These are phyloP conservation scores for Brassica napus DNA, from an alignment of 345 rosid genomes.

Conservation along the genomic window DNA sequence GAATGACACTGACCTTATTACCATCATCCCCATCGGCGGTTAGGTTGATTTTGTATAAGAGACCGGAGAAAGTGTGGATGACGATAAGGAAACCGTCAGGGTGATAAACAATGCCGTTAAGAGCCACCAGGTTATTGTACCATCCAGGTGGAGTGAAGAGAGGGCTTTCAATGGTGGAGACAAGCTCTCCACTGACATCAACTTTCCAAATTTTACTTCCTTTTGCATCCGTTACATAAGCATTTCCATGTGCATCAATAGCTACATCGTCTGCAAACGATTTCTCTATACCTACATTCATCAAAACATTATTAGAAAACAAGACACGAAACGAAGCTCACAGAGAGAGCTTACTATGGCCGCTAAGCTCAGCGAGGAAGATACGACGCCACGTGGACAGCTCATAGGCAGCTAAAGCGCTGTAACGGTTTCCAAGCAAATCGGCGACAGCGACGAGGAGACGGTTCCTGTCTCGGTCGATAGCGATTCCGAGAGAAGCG, in stretches of 20 bases:
- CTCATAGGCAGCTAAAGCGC: conserved; percentile 78
- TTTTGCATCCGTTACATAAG: conserved; percentile 72
- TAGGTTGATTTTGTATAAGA: conserved; percentile 57
- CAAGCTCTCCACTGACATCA: conserved; percentile 54
- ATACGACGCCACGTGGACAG: conserved; percentile 77
- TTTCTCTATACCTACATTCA: conserved; percentile 50
- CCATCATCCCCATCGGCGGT: conserved; percentile 32
- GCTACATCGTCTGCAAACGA: conserved; percentile 83
- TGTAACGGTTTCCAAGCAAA: conserved; percentile 54
- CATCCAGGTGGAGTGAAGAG: conserved; percentile 70
- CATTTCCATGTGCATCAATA: conserved; percentile 66
- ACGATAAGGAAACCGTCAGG: conserved; percentile 77
- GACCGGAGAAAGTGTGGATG: conserved; percentile 70
- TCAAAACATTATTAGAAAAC: background rate
- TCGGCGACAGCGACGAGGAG: conserved; percentile 69
- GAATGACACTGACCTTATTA: conserved; percentile 47
- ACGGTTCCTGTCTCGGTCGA: conserved; percentile 72
- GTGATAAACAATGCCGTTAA: conserved; percentile 85
- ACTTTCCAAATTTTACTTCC: conserved; percentile 74
- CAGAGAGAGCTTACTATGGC: conserved; percentile 50
- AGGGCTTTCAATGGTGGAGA: conserved; percentile 56
- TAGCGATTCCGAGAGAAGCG: conserved; percentile 60
- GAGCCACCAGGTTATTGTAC: conserved; percentile 62
- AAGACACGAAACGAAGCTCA: background rate
- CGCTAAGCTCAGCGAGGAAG: conserved; percentile 65